Percentiles rank a stretch among this genome's conserved stretches.
Evolutionary conservation across 83 land plant species (phyloP).

Genomic region (Picea mariana): DNA sequence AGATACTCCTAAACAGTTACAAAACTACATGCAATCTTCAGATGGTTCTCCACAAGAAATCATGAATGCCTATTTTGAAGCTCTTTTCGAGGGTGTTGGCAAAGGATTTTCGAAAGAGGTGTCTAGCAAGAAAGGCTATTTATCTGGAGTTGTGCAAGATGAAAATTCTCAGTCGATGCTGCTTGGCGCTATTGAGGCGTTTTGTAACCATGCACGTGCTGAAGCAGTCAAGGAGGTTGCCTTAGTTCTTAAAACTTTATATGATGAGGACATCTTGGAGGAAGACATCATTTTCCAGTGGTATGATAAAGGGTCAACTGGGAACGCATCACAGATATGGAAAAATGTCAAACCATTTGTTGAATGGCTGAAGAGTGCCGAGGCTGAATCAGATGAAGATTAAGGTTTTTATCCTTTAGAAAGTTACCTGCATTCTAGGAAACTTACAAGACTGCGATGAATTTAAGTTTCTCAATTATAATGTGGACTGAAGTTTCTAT

Average conservation of each 20-base stretch:
- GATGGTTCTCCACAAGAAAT: conserved; percentile 51
- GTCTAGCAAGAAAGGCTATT: conserved; percentile 56
- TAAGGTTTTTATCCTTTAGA: not conserved
- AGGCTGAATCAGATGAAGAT: conserved; percentile 89
- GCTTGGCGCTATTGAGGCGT: conserved; percentile 68
- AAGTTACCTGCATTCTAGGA: too few species aligned
- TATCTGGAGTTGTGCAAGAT: conserved; percentile 56
- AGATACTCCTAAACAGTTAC: too few species aligned
- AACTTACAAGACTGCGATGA: too few species aligned
- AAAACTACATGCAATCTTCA: too few species aligned
- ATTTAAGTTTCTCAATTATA: too few species aligned
- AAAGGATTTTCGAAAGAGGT: conserved; percentile 89
- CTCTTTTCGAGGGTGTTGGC: conserved; percentile 66
- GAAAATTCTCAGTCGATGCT: conserved; percentile 60
- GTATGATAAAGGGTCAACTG: conserved; percentile 50
- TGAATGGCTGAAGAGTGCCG: conserved; percentile 96
- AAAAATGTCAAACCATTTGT: conserved; percentile 77
- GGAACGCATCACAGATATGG: conserved; percentile 47
- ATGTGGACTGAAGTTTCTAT: too few species aligned
- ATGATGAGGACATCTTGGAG: conserved; percentile 81
- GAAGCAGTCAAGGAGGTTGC: conserved; percentile 77
- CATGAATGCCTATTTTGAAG: conserved; percentile 67
- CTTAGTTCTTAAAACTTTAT: conserved; percentile 68
- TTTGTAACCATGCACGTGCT: conserved; percentile 42
- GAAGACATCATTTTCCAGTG: too few species aligned